phyloP scores from a whole-genome alignment of 1,139 yeast genomes.

The Yamadazyma dendronema region DNA sequence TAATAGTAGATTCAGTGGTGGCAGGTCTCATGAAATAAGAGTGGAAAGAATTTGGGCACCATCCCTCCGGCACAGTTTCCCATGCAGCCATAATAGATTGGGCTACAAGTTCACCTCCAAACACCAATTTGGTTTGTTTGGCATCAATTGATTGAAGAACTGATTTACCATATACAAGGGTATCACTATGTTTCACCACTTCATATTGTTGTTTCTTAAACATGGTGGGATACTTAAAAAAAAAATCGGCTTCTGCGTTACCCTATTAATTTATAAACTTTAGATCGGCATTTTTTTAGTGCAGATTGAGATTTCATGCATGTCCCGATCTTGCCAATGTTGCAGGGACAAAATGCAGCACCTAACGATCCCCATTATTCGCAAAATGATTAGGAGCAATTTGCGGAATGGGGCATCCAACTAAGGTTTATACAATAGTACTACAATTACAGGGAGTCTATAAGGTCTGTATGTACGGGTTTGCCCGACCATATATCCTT shows the following conservation, averaged over 20 bases:
- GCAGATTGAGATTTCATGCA: neutral
- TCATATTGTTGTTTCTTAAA: conserved; percentile 19
- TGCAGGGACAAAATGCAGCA: no score
- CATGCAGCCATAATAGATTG: conserved; percentile 42
- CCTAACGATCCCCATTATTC: no score
- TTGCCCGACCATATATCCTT: no score
- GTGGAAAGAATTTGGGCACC: conserved; percentile 39
- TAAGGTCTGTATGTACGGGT: no score
- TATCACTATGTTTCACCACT: conserved; percentile 15
- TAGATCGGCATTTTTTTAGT: neutral
- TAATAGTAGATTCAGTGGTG: conserved; percentile 24
- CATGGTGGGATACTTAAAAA: conserved; percentile 7
- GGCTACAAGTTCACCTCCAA: conserved; percentile 43
- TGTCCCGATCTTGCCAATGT: neutral
- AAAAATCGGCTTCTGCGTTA: neutral
- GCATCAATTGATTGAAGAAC: conserved; percentile 34
- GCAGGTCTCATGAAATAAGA: conserved; percentile 43
- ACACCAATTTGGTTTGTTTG: conserved; percentile 21
- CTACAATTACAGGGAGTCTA: no score
- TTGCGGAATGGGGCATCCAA: no score
- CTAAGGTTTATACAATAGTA: no score
- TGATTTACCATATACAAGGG: conserved; percentile 26
- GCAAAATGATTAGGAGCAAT: no score
- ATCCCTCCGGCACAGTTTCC: conserved; percentile 22
- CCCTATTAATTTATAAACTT: neutral